These are phyloP conservation scores for Elsinoe fawcettii DNA, from an alignment of 2,329 filamentous ascomycete species.

Conservation along the genomic window DNA sequence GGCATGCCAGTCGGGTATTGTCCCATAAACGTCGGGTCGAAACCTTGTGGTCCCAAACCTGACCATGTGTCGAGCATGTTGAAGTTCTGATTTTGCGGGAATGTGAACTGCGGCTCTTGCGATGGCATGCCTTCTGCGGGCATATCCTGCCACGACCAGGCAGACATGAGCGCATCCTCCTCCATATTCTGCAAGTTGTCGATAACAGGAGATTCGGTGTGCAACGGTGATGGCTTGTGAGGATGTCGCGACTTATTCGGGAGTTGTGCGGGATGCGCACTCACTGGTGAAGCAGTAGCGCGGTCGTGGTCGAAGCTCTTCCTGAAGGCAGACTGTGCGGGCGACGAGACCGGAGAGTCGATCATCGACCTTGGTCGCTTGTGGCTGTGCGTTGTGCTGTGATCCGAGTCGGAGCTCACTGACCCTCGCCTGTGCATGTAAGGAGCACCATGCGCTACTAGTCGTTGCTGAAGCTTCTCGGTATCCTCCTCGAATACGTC, in stretches of 20 bases:
- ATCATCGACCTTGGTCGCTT: constrained; percentile 27
- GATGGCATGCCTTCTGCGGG: constrained; percentile 3
- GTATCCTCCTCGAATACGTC: constrained; percentile 54
- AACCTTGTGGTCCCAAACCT: not conserved
- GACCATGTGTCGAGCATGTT: constrained; percentile 12
- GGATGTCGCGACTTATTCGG: constrained; percentile 25
- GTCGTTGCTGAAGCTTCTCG: constrained; percentile 46
- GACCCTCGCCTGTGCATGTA: constrained; percentile 46
- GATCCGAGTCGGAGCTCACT: constrained; percentile 51
- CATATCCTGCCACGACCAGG: constrained; percentile 17
- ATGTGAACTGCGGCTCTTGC: constrained; percentile 12
- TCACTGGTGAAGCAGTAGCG: constrained; percentile 24
- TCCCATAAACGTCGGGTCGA: constrained; percentile 14
- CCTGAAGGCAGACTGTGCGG: constrained; percentile 25
- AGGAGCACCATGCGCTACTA: constrained; percentile 46
- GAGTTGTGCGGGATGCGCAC: constrained; percentile 18
- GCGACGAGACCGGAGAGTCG: constrained; percentile 29
- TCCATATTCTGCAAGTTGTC: constrained; percentile 15
- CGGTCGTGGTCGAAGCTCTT: constrained; percentile 25
- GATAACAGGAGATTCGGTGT: constrained; percentile 14
- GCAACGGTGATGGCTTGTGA: constrained; percentile 24
- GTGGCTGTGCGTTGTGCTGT: constrained; percentile 35
- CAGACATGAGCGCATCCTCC: constrained; percentile 17
- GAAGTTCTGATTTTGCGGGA: not conserved
- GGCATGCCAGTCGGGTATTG: constrained; percentile 8